A percentile compares a stretch with the other conserved stretches of the same genome.
Conservation (phyloP, 2,329 filamentous ascomycete genomes). For the Fusarium sarcochroum region DNA sequence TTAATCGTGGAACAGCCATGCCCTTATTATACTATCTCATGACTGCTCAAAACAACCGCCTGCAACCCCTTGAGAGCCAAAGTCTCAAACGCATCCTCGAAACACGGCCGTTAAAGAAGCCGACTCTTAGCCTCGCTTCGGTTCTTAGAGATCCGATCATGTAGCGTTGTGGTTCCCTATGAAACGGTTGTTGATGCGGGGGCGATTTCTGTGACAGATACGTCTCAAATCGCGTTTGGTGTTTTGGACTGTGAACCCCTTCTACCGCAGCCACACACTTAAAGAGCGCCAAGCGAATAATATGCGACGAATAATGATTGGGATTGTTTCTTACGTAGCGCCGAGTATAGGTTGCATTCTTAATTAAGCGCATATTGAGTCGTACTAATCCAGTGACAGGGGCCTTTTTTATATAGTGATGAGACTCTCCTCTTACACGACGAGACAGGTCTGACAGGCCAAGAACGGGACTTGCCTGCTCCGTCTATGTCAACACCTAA, state of each 20-base stretch:
- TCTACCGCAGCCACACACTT: constrained; percentile 12
- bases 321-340: constrained; percentile 19
- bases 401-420: constrained; percentile 19
- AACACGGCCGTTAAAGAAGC: constrained; percentile 43
- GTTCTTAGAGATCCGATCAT: constrained; percentile 38
- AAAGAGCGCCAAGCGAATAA: constrained; percentile 25
- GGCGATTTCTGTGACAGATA: constrained; percentile 52
- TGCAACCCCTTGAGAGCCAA: constrained; percentile 20
- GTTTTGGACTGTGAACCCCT: constrained; percentile 37
- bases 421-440: constrained; percentile 38
- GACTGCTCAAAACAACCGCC: constrained; percentile 4
- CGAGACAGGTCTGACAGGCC: constrained; percentile 35
- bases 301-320: constrained; percentile 17
- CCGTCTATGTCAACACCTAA: constrained; percentile 16
- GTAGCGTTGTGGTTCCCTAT: constrained; percentile 23
- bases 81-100: constrained; percentile 37
- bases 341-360: constrained; percentile 31
- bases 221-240: constrained; percentile 55
- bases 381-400: constrained; percentile 13
- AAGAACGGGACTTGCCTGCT: constrained; percentile 34
- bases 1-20: constrained; percentile 18
- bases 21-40: constrained; percentile 36
- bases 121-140: constrained; percentile 35
- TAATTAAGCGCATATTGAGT: constrained; percentile 26
- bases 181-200: constrained; percentile 39